phyloP scores from a whole-genome alignment of 345 rosid species.

The Eucalyptus erythrocorys region DNA sequence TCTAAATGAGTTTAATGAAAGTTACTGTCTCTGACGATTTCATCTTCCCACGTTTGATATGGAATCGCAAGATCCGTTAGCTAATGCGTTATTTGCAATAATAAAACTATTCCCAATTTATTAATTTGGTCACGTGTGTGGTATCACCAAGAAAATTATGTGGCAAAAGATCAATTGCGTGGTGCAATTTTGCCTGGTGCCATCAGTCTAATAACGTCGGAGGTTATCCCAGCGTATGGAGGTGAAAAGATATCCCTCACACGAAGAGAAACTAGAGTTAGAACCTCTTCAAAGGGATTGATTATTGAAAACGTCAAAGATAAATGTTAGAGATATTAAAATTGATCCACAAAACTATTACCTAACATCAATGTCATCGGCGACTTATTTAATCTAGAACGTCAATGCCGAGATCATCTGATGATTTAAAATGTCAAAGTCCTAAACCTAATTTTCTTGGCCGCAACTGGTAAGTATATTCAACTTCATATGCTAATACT shows the following conservation, averaged over 20 bases:
- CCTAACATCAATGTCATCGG: not conserved
- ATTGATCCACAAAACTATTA: not conserved
- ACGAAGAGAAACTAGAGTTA: not conserved
- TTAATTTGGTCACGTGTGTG: not conserved
- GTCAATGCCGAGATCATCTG: not conserved
- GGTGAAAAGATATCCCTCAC: not conserved
- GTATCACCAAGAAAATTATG: not conserved
- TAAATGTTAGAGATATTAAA: not conserved
- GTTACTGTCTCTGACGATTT: not conserved
- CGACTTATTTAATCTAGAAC: not conserved
- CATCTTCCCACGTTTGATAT: not conserved
- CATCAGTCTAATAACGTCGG: not conserved
- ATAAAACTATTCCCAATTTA: not conserved
- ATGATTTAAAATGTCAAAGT: not conserved
- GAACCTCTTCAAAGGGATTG: not conserved
- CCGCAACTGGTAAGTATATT: not conserved
- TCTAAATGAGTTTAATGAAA: not conserved
- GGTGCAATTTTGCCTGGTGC: not conserved
- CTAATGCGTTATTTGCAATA: not conserved
- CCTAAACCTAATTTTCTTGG: not conserved
- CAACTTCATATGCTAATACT: not conserved
- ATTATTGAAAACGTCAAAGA: not conserved
- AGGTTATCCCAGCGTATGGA: not conserved
- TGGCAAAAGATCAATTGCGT: not conserved
- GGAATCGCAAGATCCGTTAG: not conserved